These are phyloP conservation scores for Colletotrichum limetticola DNA, from an alignment of 2,329 filamentous ascomycete species.

Conservation along the genomic window DNA sequence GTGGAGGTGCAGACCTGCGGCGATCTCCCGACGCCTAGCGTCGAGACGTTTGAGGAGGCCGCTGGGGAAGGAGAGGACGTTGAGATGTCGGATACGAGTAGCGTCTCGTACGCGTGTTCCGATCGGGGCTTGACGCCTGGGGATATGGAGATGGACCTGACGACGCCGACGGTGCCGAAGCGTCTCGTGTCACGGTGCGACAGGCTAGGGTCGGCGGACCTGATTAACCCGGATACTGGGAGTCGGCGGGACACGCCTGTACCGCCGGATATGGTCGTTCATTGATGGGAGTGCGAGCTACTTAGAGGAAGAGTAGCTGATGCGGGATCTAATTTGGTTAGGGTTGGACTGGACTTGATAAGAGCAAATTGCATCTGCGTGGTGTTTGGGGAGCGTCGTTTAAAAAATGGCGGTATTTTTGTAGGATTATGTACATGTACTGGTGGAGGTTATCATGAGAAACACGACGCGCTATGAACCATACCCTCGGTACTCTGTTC, in stretches of 20 bases:
- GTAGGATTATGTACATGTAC: conserved; percentile 29
- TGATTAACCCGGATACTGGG: conserved; percentile 42
- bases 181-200: conserved; percentile 24
- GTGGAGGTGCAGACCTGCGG: conserved; percentile 26
- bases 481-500: background rate
- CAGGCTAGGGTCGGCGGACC: conserved; percentile 42
- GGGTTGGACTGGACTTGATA: background rate
- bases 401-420: conserved; percentile 8
- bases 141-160: conserved; percentile 49
- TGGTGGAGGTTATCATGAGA: conserved; percentile 17
- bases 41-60: conserved; percentile 48
- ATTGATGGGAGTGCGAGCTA: background rate
- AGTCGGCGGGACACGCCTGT: conserved; percentile 48
- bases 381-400: conserved; percentile 6
- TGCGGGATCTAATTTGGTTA: background rate
- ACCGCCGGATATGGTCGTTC: conserved; percentile 43
- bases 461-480: conserved; percentile 25
- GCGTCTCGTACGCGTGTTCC: conserved; percentile 43
- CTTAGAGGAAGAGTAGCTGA: background rate
- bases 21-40: conserved; percentile 53
- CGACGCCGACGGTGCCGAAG: conserved; percentile 50
- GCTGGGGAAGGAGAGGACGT: conserved; percentile 50
- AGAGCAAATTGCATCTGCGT: background rate
- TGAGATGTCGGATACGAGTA: conserved; percentile 62
- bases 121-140: conserved; percentile 42